These are phyloP conservation scores for Sphaerulina musiva DNA, from an alignment of 2,329 filamentous ascomycete species.

Conservation along the genomic window DNA sequence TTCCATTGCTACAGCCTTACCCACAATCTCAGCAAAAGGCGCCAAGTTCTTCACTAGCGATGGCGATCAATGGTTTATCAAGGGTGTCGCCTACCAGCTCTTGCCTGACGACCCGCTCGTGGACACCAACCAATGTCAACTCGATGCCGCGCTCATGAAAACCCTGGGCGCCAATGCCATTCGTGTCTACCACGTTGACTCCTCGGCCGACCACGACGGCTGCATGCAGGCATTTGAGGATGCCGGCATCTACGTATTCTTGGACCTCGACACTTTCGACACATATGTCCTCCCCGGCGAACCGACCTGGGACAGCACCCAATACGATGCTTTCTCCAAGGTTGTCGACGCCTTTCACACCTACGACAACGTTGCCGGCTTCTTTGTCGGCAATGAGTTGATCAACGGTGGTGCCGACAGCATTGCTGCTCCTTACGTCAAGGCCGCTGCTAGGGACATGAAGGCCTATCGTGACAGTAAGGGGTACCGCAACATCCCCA, in stretches of 20 bases:
- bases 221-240: conserved; percentile 78
- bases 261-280: conserved; percentile 72
- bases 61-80: conserved; percentile 77
- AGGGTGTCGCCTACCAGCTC: conserved; percentile 47
- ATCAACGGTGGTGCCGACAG: conserved; percentile 54
- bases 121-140: conserved; percentile 66
- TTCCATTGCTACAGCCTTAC: conserved; percentile 42
- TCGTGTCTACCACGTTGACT: conserved; percentile 81
- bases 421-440: conserved; percentile 65
- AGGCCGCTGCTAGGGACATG: conserved; percentile 66
- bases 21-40: conserved; percentile 57
- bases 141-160: conserved; percentile 71
- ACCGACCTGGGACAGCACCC: conserved; percentile 66
- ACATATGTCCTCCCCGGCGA: conserved; percentile 52
- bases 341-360: conserved; percentile 72
- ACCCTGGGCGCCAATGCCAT: conserved; percentile 75
- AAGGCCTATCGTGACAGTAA: conserved; percentile 72
- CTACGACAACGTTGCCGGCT: conserved; percentile 74
- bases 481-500: conserved; percentile 71
- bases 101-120: conserved; percentile 67
- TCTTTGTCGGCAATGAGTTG: conserved; percentile 86
- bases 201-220: conserved; percentile 60
- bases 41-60: conserved; percentile 59
- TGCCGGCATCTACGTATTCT: conserved; percentile 74
- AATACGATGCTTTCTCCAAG: conserved; percentile 60